phyloP scores from a whole-genome alignment of 1,284 basidiomycete species.

The Uromyces viciae-fabae region DNA sequence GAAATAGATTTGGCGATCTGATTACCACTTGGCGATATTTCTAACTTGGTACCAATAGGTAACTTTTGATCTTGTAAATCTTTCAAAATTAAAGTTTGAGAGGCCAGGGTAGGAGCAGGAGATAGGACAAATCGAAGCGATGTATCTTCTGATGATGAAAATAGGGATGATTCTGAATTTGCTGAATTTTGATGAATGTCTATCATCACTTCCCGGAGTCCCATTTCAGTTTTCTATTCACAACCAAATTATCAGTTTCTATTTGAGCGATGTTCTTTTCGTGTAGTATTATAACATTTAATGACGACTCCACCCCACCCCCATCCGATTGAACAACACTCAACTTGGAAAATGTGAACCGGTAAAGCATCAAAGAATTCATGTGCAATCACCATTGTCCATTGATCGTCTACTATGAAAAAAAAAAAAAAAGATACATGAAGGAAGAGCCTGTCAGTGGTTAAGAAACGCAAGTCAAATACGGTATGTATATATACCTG shows the following conservation, averaged over 20 bases:
- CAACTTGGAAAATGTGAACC: constrained; percentile 79
- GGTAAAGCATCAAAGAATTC: constrained; percentile 98
- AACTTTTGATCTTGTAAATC: constrained; percentile 53
- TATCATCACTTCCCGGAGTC: constrained; percentile 84
- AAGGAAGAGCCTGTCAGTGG: background rate
- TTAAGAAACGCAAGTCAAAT: background rate
- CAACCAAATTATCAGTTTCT: constrained; percentile 4
- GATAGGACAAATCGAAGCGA: constrained; percentile 67
- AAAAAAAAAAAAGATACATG: background rate
- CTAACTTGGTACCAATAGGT: constrained; percentile 68
- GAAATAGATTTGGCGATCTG: constrained; percentile 67
- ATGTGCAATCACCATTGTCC: constrained; percentile 86
- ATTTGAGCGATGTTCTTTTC: background rate
- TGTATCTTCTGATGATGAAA: constrained; percentile 45
- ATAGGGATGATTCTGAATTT: no score
- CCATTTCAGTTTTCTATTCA: constrained; percentile 57
- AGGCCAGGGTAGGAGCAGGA: constrained; percentile 63
- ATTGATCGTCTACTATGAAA: constrained; percentile 58
- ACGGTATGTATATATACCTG: constrained; percentile 51
- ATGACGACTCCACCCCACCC: no score
- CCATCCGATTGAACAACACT: constrained; percentile 49
- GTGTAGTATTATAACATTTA: no score
- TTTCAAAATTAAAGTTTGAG: constrained; percentile 64
- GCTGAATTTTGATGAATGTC: constrained; percentile 58
- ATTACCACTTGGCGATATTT: constrained; percentile 71